Percentiles rank a stretch among this genome's conserved stretches.
Evolutionary conservation across 2,329 filamentous ascomycete species (phyloP).

Genomic region (Chaetomiaceae sp.): DNA sequence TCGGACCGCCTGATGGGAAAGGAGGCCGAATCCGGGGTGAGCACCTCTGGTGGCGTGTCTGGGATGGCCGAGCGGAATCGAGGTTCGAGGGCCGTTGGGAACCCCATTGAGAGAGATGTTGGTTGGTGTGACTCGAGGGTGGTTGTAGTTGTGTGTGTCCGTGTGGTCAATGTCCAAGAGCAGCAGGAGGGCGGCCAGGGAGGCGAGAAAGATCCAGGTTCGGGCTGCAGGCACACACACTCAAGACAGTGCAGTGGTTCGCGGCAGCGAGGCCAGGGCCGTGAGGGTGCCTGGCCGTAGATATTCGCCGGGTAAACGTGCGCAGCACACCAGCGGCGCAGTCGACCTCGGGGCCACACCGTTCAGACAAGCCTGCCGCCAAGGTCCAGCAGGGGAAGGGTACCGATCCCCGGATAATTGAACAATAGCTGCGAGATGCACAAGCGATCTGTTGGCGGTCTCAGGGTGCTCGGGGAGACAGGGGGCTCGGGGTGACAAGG

Average conservation of each 20-base stretch:
- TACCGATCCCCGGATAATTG: constrained; percentile 28
- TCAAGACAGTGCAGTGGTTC: constrained; percentile 11
- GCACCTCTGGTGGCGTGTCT: constrained; percentile 51
- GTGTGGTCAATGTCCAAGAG: constrained; percentile 18
- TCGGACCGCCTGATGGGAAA: constrained; percentile 42
- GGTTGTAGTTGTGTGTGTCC: constrained; percentile 5
- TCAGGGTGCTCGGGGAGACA: constrained; percentile 4
- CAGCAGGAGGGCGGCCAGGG: constrained; percentile 1
- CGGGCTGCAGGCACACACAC: neutral
- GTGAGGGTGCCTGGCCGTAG: constrained; percentile 24
- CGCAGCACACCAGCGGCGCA: constrained; percentile 25
- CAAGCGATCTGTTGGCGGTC: constrained; percentile 25
- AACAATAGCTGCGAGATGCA: constrained; percentile 24
- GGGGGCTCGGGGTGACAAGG: constrained; percentile 11
- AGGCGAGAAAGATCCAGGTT: neutral
- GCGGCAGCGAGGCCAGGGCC: constrained; percentile 10
- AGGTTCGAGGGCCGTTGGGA: constrained; percentile 47
- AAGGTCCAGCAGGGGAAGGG: constrained; percentile 22
- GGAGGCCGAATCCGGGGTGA: constrained; percentile 48
- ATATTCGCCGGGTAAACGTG: constrained; percentile 29
- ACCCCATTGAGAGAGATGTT: constrained; percentile 49
- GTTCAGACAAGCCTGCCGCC: constrained; percentile 22
- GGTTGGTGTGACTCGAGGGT: constrained; percentile 13
- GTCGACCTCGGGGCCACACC: constrained; percentile 19
- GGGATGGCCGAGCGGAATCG: constrained; percentile 47